Conservation (phyloP, 495 filamentous ascomycete genomes). For the Mytilinidion resinicola region DNA sequence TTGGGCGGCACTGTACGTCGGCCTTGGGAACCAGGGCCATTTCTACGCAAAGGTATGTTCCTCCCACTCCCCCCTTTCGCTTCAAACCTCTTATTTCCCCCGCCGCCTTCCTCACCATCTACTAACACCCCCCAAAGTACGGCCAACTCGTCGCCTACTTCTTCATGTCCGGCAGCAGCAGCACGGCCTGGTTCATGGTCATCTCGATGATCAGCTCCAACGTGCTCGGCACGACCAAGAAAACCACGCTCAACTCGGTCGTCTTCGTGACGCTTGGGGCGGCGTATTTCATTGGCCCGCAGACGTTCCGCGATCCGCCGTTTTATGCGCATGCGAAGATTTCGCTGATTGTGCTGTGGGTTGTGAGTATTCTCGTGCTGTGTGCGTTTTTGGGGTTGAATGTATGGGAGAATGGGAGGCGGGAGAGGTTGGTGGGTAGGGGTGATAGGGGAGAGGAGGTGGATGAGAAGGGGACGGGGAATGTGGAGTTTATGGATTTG, state of each 20-base stretch:
- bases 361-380: not conserved
- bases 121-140: not conserved
- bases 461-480: constrained; percentile 4
- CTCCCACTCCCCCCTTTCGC: too few relatives aligned
- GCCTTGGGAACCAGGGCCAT: not conserved
- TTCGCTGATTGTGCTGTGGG: constrained; percentile 1
- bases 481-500: constrained; percentile 31
- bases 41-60: not conserved
- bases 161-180: constrained; percentile 2
- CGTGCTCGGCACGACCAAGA: constrained; percentile 9
- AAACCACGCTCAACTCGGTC: constrained; percentile 7
- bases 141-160: constrained; percentile 10
- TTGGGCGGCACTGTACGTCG: constrained; percentile 1
- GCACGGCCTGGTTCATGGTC: constrained; percentile 9
- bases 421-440: constrained; percentile 22
- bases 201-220: constrained; percentile 22
- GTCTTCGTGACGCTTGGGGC: not conserved
- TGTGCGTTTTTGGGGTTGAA: not conserved
- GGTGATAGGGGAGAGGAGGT: constrained; percentile 5
- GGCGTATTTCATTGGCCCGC: constrained; percentile 1
- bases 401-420: constrained; percentile 20
- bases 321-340: constrained; percentile 5
- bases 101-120: too few relatives aligned
- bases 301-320: constrained; percentile 1
- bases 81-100: too few relatives aligned